Conservation (phyloP, 148 eudicot genomes). For the Simmondsia chinensis region DNA sequence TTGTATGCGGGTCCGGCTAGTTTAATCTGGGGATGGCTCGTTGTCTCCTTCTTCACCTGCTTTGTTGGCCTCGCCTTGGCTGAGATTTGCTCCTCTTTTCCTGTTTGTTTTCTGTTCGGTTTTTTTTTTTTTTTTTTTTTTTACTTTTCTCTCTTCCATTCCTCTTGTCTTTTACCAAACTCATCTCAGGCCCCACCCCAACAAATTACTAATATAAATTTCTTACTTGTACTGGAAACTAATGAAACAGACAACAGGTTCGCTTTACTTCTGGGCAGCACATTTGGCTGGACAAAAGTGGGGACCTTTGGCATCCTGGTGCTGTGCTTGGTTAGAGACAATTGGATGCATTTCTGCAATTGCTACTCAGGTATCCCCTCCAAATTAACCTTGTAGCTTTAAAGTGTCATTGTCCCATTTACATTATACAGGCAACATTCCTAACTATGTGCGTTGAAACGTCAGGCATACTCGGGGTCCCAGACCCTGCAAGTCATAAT, state of each 20-base stretch:
- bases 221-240: too few relatives aligned
- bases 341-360: slow-evolving; percentile 55
- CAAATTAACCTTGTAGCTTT: too few relatives aligned
- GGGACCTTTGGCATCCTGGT: slow-evolving; percentile 77
- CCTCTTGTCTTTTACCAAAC: too few relatives aligned
- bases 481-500: slow-evolving; percentile 52
- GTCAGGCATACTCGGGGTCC: slow-evolving; percentile 58
- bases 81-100: slow-evolving; percentile 70
- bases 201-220: too few relatives aligned
- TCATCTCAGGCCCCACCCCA: too few relatives aligned
- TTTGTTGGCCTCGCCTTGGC: slow-evolving; percentile 64
- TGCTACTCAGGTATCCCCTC: slow-evolving; percentile 48
- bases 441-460: background rate
- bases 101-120: slow-evolving; percentile 17
- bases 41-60: slow-evolving; percentile 51
- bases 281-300: slow-evolving; percentile 63
- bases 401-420: background rate
- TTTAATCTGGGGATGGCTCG: slow-evolving; percentile 65
- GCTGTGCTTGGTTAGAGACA: slow-evolving; percentile 68
- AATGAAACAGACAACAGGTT: slow-evolving; percentile 51
- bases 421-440: background rate
- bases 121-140: background rate
- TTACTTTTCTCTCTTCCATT: too few relatives aligned
- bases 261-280: slow-evolving; percentile 68
- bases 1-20: slow-evolving; percentile 56